Evolutionary conservation across 257 asterid genomes (phyloP).

Genomic region (Solanum acaule): DNA sequence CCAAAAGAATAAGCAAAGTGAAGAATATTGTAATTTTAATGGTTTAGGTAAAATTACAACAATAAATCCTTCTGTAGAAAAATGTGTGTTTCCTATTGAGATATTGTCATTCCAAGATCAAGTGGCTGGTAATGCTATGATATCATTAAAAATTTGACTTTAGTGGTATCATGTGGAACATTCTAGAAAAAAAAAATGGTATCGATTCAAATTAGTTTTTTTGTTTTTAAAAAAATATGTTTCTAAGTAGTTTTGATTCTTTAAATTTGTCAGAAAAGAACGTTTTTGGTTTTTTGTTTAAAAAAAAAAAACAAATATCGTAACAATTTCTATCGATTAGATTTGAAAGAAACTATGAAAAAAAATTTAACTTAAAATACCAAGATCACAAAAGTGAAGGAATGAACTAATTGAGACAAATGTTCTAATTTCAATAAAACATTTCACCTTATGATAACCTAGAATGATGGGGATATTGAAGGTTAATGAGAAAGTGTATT

Average conservation of each 20-base stretch:
- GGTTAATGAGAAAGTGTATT: too few relatives aligned
- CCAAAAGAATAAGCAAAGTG: slow-evolving; percentile 24
- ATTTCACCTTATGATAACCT: too few relatives aligned
- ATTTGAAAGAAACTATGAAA: not conserved
- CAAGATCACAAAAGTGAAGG: not conserved
- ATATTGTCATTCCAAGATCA: not conserved
- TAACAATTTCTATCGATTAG: not conserved
- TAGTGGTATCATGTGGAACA: not conserved
- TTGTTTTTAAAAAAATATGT: not conserved
- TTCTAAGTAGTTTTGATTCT: not conserved
- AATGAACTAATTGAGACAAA: not conserved
- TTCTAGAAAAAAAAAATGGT: not conserved
- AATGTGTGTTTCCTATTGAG: slow-evolving; percentile 15
- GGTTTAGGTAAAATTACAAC: slow-evolving; percentile 26
- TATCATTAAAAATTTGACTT: not conserved
- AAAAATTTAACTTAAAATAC: not conserved
- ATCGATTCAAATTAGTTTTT: not conserved
- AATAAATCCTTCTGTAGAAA: slow-evolving; percentile 12
- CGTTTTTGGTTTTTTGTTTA: not conserved
- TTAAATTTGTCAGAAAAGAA: not conserved
- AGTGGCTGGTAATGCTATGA: not conserved
- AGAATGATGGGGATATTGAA: too few relatives aligned
- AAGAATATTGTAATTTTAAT: slow-evolving; percentile 11
- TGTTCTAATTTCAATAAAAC: too few relatives aligned
- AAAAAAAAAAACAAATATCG: not conserved